Base-by-base conservation (phyloP, 306 rosid species). In the Inga laurina region DNA sequence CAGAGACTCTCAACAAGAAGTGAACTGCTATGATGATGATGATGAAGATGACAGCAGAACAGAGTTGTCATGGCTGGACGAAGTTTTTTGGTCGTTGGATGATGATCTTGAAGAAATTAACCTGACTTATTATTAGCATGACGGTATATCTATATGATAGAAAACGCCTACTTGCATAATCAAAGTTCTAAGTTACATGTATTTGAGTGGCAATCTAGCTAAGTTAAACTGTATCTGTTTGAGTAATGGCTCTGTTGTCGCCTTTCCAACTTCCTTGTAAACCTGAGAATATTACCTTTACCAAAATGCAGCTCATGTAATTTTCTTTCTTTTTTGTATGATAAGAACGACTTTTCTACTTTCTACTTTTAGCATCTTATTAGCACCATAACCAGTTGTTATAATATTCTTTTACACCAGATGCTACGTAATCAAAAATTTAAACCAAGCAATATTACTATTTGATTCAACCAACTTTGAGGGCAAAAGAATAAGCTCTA, bases 51-150 rank as follows among this genome's bases (percentile, higher is more conserved):
- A 85, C 69, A 56, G 65, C 76, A 88, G 87, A 70, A 82, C 88
- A n/a, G 92, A 89, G 64, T 82, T 89, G 34, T 89, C 92, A 75
- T 85, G 85, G 86, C 71, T 81, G 49, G 92, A 89, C 35, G 86
- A 89, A 76, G 80, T 85, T 27, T 85, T 80, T 44, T 64, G 78
- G 86, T 85, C 92, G 2, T 14, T 87, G 62, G 92, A 85, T 78
- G 92, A 89, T 81, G 90, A 85, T 81, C 70, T 81, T 81, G 83
- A 83, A 57, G 89, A 83, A 57, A 45, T 78, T 59, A 87, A 24
- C 64, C 21, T 67, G 3, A 75, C 78, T 18, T 22, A 74, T 74
- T 65, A 68, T 37, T 77, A 73, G 80, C 64, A 32, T 30, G 8
- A 83, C 34, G 39, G 62, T 75, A 49, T 67, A 48, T 21, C 52